phyloP scores from a whole-genome alignment of 192 early-diverging fungal genomes.

The Coemansia sp. region DNA sequence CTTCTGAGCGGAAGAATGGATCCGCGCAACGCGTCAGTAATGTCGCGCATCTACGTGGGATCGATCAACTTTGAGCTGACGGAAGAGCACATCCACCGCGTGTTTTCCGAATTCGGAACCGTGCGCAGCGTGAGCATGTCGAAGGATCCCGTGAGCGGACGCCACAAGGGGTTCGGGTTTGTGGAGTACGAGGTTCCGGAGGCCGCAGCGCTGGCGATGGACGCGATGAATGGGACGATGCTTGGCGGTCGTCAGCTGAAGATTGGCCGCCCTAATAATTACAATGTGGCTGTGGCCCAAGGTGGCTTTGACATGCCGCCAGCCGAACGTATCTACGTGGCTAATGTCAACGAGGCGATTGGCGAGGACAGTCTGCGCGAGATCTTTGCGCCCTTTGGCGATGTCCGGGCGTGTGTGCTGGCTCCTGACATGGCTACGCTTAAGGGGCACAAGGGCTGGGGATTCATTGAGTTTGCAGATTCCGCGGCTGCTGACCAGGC shows the following conservation, averaged over 20 bases:
- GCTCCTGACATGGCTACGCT: slow-evolving; percentile 65
- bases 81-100: slow-evolving; percentile 74
- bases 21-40: slow-evolving; percentile 43
- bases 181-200: slow-evolving; percentile 88
- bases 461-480: slow-evolving; percentile 80
- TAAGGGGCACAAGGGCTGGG: slow-evolving; percentile 75
- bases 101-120: slow-evolving; percentile 77
- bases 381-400: slow-evolving; percentile 87
- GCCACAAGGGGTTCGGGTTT: slow-evolving; percentile 88
- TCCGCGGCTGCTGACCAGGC: slow-evolving; percentile 62
- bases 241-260: slow-evolving; percentile 78
- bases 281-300: slow-evolving; percentile 60
- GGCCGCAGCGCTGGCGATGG: slow-evolving; percentile 78
- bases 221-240: slow-evolving; percentile 77
- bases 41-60: slow-evolving; percentile 76
- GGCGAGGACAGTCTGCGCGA: slow-evolving; percentile 70
- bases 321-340: slow-evolving; percentile 74
- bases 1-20: slow-evolving; percentile 37
- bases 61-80: slow-evolving; percentile 86
- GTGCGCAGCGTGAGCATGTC: slow-evolving; percentile 79
- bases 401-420: slow-evolving; percentile 69
- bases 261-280: slow-evolving; percentile 88
- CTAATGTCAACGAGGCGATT: slow-evolving; percentile 79
- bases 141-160: slow-evolving; percentile 70
- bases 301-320: slow-evolving; percentile 64